Base-by-base conservation (phyloP, 257 asterid genomes). In the Cordia subcordata region DNA sequence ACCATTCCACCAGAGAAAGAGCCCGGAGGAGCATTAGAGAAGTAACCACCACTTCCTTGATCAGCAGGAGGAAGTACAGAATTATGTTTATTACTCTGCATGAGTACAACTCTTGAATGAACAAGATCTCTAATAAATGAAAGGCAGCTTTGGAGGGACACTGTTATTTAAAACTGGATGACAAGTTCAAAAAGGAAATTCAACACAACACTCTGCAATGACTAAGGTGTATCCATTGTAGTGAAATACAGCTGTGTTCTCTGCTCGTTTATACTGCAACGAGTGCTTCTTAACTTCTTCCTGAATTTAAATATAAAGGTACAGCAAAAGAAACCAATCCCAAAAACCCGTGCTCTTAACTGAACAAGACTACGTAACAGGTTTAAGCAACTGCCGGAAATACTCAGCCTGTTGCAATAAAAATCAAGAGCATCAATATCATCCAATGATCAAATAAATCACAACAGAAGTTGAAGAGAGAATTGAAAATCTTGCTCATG, bases 321-420 rank as follows among this genome's bases (percentile, higher is more conserved):
- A 63, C 62, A 23, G 46, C 13, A 45, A 59, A 47, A 64, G 53
- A 53, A 58, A 40, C 57, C 45, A 53, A 63, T 56, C 53, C 61
- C 65, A 62, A 55, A 47, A 14, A 53, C 50, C 47, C 56, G 52
- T 49, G 45, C 18, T 49, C 57, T 55, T 55, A 23, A 60, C 61
- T 32, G 37, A 60, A 66, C 75, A 60, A 56, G 72, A 87, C 93
- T 85, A 88, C 93, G 96, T 88, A 40, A 87, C 96, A 39, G 94
- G 96, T 72, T 82, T 88, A 69, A 88, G 96, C 84, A 88, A 81
- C 83, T 88, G 96, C 53, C 96, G 95, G 75, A 85, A 88, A 74
- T 88, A 88, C 68, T 88, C 96, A 37, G 93, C 96, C 96, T 85
- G 94, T 59, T 62, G 46, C 37, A 72, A 63, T 51, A 66, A 21